A percentile compares a stretch with the other conserved stretches of the same genome.
Conservation (phyloP, 2,329 filamentous ascomycete species). For the Ascocoryne sarcoides region DNA sequence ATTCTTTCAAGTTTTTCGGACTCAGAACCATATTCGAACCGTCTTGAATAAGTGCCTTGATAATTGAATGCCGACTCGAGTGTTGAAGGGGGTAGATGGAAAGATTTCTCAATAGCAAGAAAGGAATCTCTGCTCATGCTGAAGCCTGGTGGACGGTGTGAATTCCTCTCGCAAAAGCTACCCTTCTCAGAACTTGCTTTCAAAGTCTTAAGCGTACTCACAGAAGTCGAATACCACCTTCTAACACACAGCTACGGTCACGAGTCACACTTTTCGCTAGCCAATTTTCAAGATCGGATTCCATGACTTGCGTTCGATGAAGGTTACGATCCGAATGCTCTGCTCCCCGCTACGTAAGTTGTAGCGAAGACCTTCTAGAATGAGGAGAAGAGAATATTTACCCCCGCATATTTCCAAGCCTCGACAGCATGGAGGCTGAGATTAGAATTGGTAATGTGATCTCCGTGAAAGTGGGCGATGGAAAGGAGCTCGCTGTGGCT, state of each 20-base stretch:
- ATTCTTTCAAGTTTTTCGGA: background rate
- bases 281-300: background rate
- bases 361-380: background rate
- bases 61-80: constrained; percentile 3
- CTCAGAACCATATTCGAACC: background rate
- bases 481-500: background rate
- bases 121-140: constrained; percentile 3
- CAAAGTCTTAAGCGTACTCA: background rate
- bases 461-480: background rate
- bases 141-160: constrained; percentile 2
- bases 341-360: background rate
- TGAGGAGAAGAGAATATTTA: background rate
- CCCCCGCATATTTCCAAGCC: constrained; percentile 1
- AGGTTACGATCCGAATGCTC: background rate
- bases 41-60: background rate
- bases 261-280: background rate
- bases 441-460: background rate
- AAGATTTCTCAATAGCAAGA: background rate
- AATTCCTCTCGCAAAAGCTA: constrained; percentile 1
- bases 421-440: background rate
- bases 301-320: background rate
- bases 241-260: background rate
- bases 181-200: background rate
- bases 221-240: background rate
- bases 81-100: background rate